Evolutionary conservation across 164 flowering plant species (phyloP).

Genomic region (Tetrastigma voinierianum): DNA sequence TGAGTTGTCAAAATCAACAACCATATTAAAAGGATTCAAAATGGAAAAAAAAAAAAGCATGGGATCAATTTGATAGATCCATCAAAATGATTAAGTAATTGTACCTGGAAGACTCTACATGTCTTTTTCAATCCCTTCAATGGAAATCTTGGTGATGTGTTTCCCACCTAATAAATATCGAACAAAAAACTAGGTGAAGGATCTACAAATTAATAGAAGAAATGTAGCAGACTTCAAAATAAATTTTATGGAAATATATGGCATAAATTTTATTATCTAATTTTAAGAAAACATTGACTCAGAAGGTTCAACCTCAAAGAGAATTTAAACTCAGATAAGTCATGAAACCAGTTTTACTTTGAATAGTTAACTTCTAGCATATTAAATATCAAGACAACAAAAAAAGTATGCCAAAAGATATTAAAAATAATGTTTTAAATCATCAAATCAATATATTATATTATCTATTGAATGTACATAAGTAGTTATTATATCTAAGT

Average conservation of each 20-base stretch:
- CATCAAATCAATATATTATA: too few relatives aligned
- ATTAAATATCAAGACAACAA: too few relatives aligned
- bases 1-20: not conserved
- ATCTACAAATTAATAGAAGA: not conserved
- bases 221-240: not conserved
- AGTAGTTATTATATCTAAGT: too few relatives aligned
- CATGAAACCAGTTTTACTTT: too few relatives aligned
- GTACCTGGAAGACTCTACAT: slow-evolving; percentile 84
- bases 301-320: slow-evolving; percentile 90
- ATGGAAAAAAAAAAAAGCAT: not conserved
- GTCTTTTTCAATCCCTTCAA: slow-evolving; percentile 32
- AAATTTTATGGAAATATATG: slow-evolving; percentile 51
- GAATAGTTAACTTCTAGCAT: not conserved
- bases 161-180: slow-evolving; percentile 54
- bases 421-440: too few relatives aligned
- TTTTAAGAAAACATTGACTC: slow-evolving; percentile 82
- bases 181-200: slow-evolving; percentile 5
- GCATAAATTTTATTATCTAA: slow-evolving; percentile 84
- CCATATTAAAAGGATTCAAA: not conserved
- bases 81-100: not conserved
- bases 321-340: too few relatives aligned
- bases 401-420: too few relatives aligned
- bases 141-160: slow-evolving; percentile 36
- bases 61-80: not conserved
- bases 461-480: too few relatives aligned